phyloP scores from a whole-genome alignment of 805 yeast species.

The Candida pseudofarinosa region DNA sequence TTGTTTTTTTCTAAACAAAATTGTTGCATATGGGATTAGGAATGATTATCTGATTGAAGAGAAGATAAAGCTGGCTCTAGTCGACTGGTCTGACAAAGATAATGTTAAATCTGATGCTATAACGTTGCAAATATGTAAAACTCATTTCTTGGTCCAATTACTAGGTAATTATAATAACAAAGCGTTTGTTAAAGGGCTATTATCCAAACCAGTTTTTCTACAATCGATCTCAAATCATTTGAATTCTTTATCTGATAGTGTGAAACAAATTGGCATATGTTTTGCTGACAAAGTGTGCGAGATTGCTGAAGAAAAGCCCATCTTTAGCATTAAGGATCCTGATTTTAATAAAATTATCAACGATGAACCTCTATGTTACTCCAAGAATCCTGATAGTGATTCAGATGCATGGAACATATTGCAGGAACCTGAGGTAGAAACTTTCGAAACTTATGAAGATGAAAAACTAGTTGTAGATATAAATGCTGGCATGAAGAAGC shows the following conservation, averaged over 20 bases:
- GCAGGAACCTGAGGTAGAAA: constrained; percentile 8
- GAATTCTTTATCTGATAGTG: constrained; percentile 42
- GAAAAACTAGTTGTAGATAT: constrained; percentile 8
- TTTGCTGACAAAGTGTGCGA: constrained; percentile 51
- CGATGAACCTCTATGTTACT: background rate
- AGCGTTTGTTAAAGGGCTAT: constrained; percentile 20
- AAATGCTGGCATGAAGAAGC: background rate
- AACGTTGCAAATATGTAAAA: constrained; percentile 42
- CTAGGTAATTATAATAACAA: constrained; percentile 16
- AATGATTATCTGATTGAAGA: constrained; percentile 2
- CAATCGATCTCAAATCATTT: constrained; percentile 51
- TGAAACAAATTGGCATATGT: constrained; percentile 52
- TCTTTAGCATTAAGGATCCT: constrained; percentile 30
- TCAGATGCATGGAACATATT: constrained; percentile 18
- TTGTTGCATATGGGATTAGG: constrained; percentile 13
- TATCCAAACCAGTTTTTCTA: constrained; percentile 40
- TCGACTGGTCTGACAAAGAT: constrained; percentile 22
- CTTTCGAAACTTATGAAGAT: constrained; percentile 14
- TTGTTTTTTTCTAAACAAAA: constrained; percentile 10
- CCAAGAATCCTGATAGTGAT: background rate
- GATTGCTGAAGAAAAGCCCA: constrained; percentile 22
- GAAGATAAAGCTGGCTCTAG: constrained; percentile 7
- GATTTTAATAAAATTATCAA: constrained; percentile 19
- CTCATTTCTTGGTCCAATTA: constrained; percentile 44
- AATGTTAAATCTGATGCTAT: constrained; percentile 38